Evolutionary conservation across 2,329 filamentous ascomycete species (phyloP), one percentile per base, ranked within the genome.

Genomic region (Domatiomyces catenatus): DNA sequence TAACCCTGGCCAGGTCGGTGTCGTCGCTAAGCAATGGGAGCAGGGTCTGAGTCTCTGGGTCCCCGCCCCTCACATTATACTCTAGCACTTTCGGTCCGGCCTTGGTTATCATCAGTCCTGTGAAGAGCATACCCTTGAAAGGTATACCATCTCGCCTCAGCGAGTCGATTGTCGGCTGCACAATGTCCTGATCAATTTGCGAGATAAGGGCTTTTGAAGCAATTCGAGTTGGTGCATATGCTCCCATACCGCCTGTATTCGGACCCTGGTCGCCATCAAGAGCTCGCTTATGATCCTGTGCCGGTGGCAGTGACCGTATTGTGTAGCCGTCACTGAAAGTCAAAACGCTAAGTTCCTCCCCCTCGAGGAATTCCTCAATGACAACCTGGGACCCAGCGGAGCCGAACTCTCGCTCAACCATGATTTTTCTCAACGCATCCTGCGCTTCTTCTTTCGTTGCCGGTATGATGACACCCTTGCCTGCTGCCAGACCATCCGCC

Each of bases 201-300:
- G 82, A 82, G 17, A 92, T 75, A n/a, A 94, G 73, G 54, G 83
- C 79, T 48, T 80, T 77, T 0, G 83, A 84, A 26, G 83, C 81
- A 60, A 89, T 82, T 56, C 79, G 84, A 1, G 89, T 93, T n/a
- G 86, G 86, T 15, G 89, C 88, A 67, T 96, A 96, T 64, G 88
- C 94, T 48, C 92, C 92, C 92, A 96, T 96, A 42, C 92, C 92
- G 53, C 90, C 92, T 1, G 92, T 96, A 70, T 96, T 96, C 39
- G 88, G 86, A 1, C 92, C 92, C 47, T 79, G 75, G 64, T 96
- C 90, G 50, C 85, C 86, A 62, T 98, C 92, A 49, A 84, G 85
- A 57, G 93, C 88, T 55, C 88, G 80, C 76, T 98, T 96, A 73
- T 98, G 92, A 66, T 96, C 92, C 67, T 98, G 92, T 1, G 90